Evolutionary conservation across 2,329 filamentous ascomycete species (phyloP).

Genomic region (Cordyceps cicadae): DNA sequence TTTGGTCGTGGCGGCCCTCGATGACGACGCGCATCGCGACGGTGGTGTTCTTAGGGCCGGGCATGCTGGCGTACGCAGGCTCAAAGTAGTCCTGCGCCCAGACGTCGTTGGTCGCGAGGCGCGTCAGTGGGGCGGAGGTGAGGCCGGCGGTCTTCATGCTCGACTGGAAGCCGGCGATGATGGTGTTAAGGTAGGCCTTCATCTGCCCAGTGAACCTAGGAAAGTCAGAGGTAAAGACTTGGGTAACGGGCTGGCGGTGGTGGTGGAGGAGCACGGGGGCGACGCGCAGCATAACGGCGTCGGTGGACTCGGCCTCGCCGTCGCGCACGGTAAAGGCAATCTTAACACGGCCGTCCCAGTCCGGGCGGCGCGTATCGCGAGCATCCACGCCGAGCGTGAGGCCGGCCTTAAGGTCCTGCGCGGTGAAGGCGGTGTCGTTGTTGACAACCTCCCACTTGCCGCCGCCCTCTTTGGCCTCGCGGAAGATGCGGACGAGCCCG

Average conservation of each 20-base stretch:
- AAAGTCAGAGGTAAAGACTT: constrained; percentile 18
- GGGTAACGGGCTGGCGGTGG: constrained; percentile 23
- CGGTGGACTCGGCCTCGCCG: constrained; percentile 13
- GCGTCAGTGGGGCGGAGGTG: constrained; percentile 12
- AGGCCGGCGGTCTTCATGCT: not conserved
- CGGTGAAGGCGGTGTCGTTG: constrained; percentile 21
- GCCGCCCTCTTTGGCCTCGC: constrained; percentile 10
- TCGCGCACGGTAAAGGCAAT: constrained; percentile 24
- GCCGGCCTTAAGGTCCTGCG: constrained; percentile 20
- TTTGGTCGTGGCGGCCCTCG: not conserved
- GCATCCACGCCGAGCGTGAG: constrained; percentile 29
- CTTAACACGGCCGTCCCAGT: constrained; percentile 23
- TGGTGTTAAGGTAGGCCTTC: not conserved
- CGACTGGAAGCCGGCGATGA: not conserved
- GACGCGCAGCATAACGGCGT: constrained; percentile 25
- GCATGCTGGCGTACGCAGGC: constrained; percentile 30
- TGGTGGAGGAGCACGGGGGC: constrained; percentile 32
- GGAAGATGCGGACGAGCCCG: constrained; percentile 23
- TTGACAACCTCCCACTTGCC: constrained; percentile 22
- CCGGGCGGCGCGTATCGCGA: constrained; percentile 20
- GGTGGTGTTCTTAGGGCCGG: constrained; percentile 25
- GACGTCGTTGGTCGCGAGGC: constrained; percentile 21
- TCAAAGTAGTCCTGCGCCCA: constrained; percentile 34
- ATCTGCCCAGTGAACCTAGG: too few species aligned
- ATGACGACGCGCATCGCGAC: constrained; percentile 25